These are phyloP conservation scores for Lactarius tabidus DNA, from an alignment of 768 basidiomycete genomes.

Conservation along the genomic window DNA sequence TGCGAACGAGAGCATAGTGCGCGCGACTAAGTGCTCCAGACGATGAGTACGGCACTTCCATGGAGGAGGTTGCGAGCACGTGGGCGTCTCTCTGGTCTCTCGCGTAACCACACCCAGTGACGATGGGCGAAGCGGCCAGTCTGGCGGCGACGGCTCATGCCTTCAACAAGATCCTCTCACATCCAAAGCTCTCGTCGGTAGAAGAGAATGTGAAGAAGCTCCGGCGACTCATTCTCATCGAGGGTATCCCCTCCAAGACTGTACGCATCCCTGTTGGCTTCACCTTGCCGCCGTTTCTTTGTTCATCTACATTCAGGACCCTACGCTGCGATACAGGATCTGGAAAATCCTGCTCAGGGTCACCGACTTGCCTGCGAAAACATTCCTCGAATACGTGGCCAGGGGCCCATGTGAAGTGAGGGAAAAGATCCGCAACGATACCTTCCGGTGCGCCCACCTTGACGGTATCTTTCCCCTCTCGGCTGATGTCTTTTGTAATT, in stretches of 20 bases:
- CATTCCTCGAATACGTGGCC: constrained; percentile 72
- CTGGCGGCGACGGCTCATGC: constrained; percentile 53
- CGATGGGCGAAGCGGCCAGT: constrained; percentile 12
- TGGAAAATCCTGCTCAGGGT: constrained; percentile 94
- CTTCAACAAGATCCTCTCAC: constrained; percentile 76
- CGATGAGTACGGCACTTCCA: constrained; percentile 76
- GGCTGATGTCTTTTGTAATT: not conserved
- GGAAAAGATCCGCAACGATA: constrained; percentile 94
- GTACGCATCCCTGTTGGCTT: constrained; percentile 41
- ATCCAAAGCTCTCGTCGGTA: constrained; percentile 61
- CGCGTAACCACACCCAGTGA: constrained; percentile 8
- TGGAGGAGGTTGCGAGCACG: constrained; percentile 29
- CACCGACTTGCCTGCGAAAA: constrained; percentile 69
- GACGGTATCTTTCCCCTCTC: not conserved
- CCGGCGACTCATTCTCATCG: constrained; percentile 81
- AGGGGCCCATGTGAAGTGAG: constrained; percentile 83
- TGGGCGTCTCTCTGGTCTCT: constrained; percentile 7
- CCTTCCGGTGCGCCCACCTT: constrained; percentile 66
- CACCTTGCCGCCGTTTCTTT: not conserved
- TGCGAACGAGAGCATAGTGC: constrained; percentile 73
- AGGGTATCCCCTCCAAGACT: constrained; percentile 76
- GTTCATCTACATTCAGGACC: constrained; percentile 47
- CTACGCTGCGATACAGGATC: constrained; percentile 81
- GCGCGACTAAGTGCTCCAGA: constrained; percentile 74
- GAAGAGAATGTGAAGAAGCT: constrained; percentile 86